Conservation (phyloP, 441 rosid species). For the Gossypium aridum region DNA sequence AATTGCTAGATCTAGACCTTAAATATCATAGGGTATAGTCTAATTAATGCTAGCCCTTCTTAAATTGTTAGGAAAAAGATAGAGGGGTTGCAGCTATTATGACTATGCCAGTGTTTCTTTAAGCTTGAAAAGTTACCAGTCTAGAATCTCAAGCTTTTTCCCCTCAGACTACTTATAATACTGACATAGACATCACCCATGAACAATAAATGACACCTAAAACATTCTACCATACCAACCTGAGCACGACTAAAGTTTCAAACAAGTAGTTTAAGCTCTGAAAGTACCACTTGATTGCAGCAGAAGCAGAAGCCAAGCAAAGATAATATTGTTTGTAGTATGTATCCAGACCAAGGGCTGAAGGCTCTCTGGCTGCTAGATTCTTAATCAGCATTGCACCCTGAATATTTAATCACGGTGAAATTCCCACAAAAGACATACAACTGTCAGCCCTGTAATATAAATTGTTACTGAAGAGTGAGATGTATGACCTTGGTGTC, state of each 20-base stretch:
- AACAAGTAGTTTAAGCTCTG: slow-evolving; percentile 11
- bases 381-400: slow-evolving; percentile 81
- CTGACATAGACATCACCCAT: neutral
- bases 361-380: slow-evolving; percentile 84
- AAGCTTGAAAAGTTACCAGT: neutral
- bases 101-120: neutral
- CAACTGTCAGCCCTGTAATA: slow-evolving; percentile 18
- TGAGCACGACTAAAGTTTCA: neutral
- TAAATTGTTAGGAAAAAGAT: neutral
- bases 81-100: neutral
- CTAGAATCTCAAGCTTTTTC: neutral
- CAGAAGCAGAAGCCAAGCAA: slow-evolving; percentile 90
- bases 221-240: neutral
- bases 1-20: neutral
- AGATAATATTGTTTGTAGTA: slow-evolving; percentile 97
- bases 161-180: neutral
- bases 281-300: slow-evolving; percentile 82
- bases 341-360: slow-evolving; percentile 85
- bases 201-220: neutral
- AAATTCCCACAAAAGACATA: slow-evolving; percentile 11
- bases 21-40: neutral
- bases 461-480: slow-evolving; percentile 4
- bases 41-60: neutral
- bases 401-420: slow-evolving; percentile 33
- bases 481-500: slow-evolving; percentile 75